Evolutionary conservation across 495 filamentous ascomycete genomes (phyloP), one percentile per base, ranked within the genome.

Genomic region (Aspergillus nidulans): DNA sequence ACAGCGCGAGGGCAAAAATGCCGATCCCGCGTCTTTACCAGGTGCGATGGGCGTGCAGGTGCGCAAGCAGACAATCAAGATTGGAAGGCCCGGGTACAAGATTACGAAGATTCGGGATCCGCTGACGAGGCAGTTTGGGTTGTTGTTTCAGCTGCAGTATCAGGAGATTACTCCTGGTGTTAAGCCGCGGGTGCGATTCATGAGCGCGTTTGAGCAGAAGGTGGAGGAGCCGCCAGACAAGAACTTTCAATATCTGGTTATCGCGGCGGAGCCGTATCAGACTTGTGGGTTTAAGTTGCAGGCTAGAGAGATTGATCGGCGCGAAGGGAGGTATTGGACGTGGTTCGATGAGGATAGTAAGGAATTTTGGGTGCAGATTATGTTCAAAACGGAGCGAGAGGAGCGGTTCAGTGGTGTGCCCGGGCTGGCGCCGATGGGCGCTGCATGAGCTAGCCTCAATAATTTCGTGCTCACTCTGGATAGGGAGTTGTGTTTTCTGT

Each of bases 381-480:
- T 97, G 81, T 99, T 97, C 76, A 92, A 97, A 82, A 97, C 95
- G 36, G 94, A 99, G 79, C 81, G 94, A 49, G 94, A 97, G 77
- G 94, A 97, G 80, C 76, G 94, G 58, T 97, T 95, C 67, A 89
- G 85, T 64, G 91, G 90, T 65, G 95, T 96, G 48, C 94, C 94
- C 10, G 94, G 94, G 21, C 73, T 97, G 69, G 91, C 87, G 13
- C 84, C 88, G n/a, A 58, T 69, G 63, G 59, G 55, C 5, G 6
- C 56, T 19, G 59, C 56, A 26, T 54, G 45, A 19, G 50, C 18
- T 3, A 19, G 36, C 15, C 15, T 39, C n/a, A n/a, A n/a, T n/a
- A n/a, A 39, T n/a, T 34, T 34, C 10, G 30, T 39, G 18, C 13
- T 39, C 18, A 45, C 13, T 15, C 5, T 45, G 15, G 42, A 15